Percentiles rank a stretch among this genome's conserved stretches.
These are phyloP conservation scores for Eucalyptus marginata DNA, from an alignment of 345 rosid genomes.

Conservation along the genomic window DNA sequence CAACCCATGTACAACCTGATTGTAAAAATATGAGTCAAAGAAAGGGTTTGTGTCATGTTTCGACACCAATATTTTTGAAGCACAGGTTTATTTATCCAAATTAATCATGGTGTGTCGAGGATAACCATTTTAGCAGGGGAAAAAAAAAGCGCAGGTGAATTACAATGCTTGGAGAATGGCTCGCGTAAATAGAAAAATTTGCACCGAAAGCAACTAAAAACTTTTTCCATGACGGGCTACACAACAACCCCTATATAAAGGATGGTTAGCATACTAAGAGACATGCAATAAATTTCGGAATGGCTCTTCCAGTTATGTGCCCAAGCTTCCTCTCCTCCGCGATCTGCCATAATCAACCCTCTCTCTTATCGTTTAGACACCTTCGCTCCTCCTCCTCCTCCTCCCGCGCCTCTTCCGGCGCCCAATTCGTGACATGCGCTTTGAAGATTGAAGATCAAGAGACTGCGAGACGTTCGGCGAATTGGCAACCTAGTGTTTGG, in stretches of 20 bases:
- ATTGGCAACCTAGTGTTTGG: neutral
- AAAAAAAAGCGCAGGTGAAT: neutral
- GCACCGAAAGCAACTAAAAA: neutral
- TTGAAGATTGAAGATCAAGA: neutral
- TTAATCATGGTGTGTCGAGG: neutral
- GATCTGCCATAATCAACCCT: neutral
- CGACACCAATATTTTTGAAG: neutral
- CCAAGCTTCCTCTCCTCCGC: neutral
- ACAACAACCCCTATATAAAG: neutral
- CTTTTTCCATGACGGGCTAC: neutral
- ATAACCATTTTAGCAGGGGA: neutral
- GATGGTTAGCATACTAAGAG: neutral
- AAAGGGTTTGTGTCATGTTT: neutral
- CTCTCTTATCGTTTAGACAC: neutral
- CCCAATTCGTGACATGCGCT: neutral
- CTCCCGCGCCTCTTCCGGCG: neutral
- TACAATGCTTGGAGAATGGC: neutral
- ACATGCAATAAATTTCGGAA: neutral
- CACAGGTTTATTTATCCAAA: neutral
- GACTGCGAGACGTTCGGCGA: neutral
- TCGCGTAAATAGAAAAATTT: neutral
- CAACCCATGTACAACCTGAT: neutral
- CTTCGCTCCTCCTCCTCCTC: neutral
- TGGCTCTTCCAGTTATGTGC: neutral
- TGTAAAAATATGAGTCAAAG: neutral